phyloP scores from a whole-genome alignment of 2,329 filamentous ascomycete species.

The Trichoderma sp. region DNA sequence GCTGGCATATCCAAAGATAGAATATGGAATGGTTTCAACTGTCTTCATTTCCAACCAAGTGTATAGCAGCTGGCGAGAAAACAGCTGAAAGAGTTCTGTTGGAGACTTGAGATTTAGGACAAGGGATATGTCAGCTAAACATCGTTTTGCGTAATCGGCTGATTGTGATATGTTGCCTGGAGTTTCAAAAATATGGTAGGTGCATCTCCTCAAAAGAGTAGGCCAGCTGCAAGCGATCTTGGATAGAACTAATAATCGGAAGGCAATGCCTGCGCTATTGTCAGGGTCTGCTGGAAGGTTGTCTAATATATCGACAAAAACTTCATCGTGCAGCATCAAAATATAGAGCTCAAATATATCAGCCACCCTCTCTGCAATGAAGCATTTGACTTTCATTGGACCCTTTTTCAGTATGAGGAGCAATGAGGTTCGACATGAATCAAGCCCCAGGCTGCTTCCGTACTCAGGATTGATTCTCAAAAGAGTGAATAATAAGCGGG shows the following conservation, averaged over 20 bases:
- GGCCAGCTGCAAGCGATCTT: conserved; percentile 81
- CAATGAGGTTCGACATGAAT: conserved; percentile 67
- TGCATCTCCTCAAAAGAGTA: conserved; percentile 79
- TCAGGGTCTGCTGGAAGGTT: conserved; percentile 73
- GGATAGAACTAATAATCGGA: conserved; percentile 75
- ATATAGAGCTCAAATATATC: conserved; percentile 78
- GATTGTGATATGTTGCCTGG: conserved; percentile 70
- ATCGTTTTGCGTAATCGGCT: conserved; percentile 69
- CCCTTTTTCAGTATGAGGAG: conserved; percentile 70
- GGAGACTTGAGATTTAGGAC: conserved; percentile 66
- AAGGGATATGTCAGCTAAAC: conserved; percentile 66
- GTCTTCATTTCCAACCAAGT: conserved; percentile 77
- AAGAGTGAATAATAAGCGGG: conserved; percentile 68
- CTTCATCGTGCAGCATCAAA: conserved; percentile 77
- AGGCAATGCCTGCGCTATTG: conserved; percentile 78
- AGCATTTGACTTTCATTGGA: conserved; percentile 72
- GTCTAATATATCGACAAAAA: conserved; percentile 81
- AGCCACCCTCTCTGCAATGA: conserved; percentile 68
- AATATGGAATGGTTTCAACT: conserved; percentile 74
- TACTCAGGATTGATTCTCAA: conserved; percentile 69
- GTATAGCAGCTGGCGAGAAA: conserved; percentile 84
- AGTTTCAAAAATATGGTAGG: conserved; percentile 93
- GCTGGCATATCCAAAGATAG: conserved; percentile 77
- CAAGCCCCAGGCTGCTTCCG: conserved; percentile 57
- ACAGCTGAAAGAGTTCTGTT: conserved; percentile 75